These are phyloP conservation scores for Garcia nutans DNA, from an alignment of 345 rosid genomes.

Conservation along the genomic window DNA sequence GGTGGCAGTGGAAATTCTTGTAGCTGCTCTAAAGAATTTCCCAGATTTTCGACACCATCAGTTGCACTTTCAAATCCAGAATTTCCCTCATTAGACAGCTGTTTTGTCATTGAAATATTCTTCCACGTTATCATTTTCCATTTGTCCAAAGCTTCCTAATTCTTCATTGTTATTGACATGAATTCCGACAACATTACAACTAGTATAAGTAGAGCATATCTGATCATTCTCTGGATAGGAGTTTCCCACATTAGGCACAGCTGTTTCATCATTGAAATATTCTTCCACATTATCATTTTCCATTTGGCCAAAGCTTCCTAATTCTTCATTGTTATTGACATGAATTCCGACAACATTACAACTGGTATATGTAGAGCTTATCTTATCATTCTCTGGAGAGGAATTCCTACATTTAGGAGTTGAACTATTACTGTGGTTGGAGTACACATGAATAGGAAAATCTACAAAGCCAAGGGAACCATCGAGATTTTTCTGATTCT, in stretches of 20 bases:
- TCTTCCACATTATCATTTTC: conserved; percentile 12
- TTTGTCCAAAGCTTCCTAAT: conserved; percentile 5
- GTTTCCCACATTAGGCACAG: conserved; percentile 1
- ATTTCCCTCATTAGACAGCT: conserved; percentile 13
- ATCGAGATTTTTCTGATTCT: conserved; percentile 15
- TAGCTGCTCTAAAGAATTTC: not conserved
- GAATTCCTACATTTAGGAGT: not conserved
- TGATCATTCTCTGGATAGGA: conserved; percentile 1
- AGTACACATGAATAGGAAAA: not conserved
- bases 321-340: not conserved
- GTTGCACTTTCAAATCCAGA: conserved; percentile 2
- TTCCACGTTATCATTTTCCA: conserved; percentile 10
- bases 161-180: not conserved
- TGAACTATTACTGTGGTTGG: conserved; percentile 7
- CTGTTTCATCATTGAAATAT: not conserved
- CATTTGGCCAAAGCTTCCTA: conserved; percentile 6
- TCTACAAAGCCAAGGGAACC: conserved; percentile 7
- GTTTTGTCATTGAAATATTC: not conserved
- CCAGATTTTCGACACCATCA: not conserved
- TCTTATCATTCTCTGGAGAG: conserved; percentile 7
- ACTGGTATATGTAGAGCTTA: not conserved
- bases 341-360: not conserved
- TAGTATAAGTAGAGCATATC: conserved; percentile 1
- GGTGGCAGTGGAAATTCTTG: not conserved
- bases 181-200: not conserved